A percentile compares a stretch with the other conserved stretches of the same genome.
Evolutionary conservation across 495 filamentous ascomycete genomes (phyloP).

Genomic region (Glarea lozoyensis): DNA sequence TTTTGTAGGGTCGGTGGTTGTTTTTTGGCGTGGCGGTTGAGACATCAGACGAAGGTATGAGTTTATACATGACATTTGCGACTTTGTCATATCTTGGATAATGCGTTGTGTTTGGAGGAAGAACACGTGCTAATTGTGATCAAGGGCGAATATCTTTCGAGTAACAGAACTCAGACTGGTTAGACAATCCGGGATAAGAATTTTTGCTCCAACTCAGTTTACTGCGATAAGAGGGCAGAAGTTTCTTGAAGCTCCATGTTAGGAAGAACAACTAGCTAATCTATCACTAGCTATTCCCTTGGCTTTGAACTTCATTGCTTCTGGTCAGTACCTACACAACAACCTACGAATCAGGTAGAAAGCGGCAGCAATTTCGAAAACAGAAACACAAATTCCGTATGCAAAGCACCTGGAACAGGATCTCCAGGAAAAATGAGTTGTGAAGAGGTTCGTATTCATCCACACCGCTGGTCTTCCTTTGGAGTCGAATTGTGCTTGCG

Average conservation of each 20-base stretch:
- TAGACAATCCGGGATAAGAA: too few relatives aligned
- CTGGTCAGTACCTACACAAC: conserved; percentile 55
- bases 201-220: too few relatives aligned
- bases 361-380: conserved; percentile 31
- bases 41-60: conserved; percentile 51
- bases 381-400: conserved; percentile 1
- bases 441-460: conserved; percentile 41
- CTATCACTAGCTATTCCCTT: conserved; percentile 52
- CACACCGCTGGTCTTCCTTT: conserved; percentile 17
- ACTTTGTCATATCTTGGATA: too few relatives aligned
- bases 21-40: conserved; percentile 57
- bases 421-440: conserved; percentile 19
- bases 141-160: conserved; percentile 50
- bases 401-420: conserved; percentile 13
- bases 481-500: neutral
- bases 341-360: conserved; percentile 14
- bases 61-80: too few relatives aligned
- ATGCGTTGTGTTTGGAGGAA: too few relatives aligned
- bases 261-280: conserved; percentile 20
- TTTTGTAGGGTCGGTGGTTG: conserved; percentile 48
- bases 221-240: too few relatives aligned
- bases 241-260: too few relatives aligned
- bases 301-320: conserved; percentile 74
- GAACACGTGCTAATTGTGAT: conserved; percentile 3
- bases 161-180: conserved; percentile 72